These are phyloP conservation scores for Aspergillus sp. DNA, from an alignment of 2,329 filamentous ascomycete genomes.

Conservation along the genomic window DNA sequence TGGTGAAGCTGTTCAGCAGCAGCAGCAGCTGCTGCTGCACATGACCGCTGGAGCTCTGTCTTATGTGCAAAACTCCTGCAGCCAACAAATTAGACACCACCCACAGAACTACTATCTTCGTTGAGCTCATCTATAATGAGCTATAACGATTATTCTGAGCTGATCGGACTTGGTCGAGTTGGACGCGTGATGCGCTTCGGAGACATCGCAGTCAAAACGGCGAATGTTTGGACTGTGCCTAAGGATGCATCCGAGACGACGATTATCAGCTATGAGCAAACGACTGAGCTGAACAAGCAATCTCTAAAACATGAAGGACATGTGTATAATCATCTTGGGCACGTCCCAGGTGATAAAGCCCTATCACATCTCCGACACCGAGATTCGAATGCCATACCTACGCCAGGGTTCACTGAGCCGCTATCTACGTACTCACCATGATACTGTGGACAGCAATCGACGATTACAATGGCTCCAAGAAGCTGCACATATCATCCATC, in stretches of 20 bases:
- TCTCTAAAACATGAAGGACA: background rate
- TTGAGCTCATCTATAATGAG: no score
- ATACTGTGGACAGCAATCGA: background rate
- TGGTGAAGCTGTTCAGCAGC: no score
- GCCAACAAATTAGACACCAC: no score
- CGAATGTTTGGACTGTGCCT: background rate
- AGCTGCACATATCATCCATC: background rate
- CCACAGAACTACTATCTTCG: no score
- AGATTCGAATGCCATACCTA: background rate
- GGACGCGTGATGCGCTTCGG: background rate
- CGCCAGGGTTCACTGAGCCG: background rate
- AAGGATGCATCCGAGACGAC: background rate
- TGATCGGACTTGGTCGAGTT: background rate
- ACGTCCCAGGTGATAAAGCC: background rate
- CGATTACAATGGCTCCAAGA: background rate
- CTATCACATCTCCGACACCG: background rate
- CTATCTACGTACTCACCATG: background rate
- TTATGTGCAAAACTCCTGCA: no score
- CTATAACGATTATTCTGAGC: background rate
- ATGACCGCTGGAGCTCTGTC: no score
- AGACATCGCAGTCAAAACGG: background rate
- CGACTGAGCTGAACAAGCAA: background rate
- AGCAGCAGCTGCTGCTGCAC: no score
- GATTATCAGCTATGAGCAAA: background rate
- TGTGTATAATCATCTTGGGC: background rate